Conservation (phyloP, 2,329 filamentous ascomycete species). For the Cladorrhinum sp. region DNA sequence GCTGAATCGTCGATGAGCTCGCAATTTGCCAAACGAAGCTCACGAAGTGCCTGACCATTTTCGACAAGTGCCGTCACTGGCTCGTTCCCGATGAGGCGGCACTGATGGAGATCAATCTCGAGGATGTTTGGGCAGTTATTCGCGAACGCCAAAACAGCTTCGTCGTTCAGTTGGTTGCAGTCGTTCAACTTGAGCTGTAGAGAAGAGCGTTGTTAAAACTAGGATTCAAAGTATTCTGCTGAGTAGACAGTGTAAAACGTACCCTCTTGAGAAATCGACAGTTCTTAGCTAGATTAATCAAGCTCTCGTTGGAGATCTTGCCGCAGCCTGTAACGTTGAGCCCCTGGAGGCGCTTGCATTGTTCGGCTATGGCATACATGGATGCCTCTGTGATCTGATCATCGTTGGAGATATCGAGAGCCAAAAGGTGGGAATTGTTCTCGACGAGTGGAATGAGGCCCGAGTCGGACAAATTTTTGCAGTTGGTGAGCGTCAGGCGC, state of each 20-base stretch:
- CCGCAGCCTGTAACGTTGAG: slow-evolving; percentile 87
- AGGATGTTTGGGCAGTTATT: slow-evolving; percentile 87
- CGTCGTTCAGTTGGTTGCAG: slow-evolving; percentile 79
- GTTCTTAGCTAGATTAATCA: slow-evolving; percentile 74
- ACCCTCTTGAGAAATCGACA: slow-evolving; percentile 87
- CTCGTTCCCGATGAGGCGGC: slow-evolving; percentile 74
- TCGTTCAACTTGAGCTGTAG: slow-evolving; percentile 87
- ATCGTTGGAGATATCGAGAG: slow-evolving; percentile 84
- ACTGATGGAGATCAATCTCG: slow-evolving; percentile 92
- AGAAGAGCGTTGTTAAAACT: slow-evolving; percentile 12
- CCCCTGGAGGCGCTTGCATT: slow-evolving; percentile 83
- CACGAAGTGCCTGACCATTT: slow-evolving; percentile 78
- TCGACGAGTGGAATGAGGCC: slow-evolving; percentile 77
- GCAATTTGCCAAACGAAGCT: slow-evolving; percentile 84
- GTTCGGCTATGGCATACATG: slow-evolving; percentile 71
- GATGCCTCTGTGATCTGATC: slow-evolving; percentile 81
- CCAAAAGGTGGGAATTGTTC: slow-evolving; percentile 77
- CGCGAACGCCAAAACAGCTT: slow-evolving; percentile 80
- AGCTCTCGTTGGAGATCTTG: slow-evolving; percentile 80
- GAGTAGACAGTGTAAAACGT: slow-evolving; percentile 35
- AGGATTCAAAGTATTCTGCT: background rate
- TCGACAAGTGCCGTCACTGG: slow-evolving; percentile 79
- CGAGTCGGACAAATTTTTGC: slow-evolving; percentile 76
- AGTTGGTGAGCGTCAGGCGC: slow-evolving; percentile 88
- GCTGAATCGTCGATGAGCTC: slow-evolving; percentile 81